Conservation (phyloP, 1,139 yeast species). For the Geotrichum phurueaensis region DNA sequence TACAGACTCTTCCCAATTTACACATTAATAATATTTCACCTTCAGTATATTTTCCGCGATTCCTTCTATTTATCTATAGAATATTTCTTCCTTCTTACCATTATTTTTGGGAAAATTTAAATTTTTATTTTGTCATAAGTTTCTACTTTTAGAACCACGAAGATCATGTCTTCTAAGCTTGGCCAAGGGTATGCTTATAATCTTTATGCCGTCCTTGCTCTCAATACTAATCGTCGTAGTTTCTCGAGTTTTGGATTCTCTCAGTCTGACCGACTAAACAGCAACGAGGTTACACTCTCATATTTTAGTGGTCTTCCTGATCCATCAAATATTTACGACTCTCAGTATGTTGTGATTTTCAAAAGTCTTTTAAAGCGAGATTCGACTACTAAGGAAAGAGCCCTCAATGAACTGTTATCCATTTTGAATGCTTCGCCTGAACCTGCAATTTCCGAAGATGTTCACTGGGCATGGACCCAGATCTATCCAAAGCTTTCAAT, state of each 20-base stretch:
- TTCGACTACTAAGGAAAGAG: constrained; percentile 76
- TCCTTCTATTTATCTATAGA: not conserved
- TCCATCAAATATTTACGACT: constrained; percentile 48
- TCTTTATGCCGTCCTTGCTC: not conserved
- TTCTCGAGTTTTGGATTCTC: constrained; percentile 12
- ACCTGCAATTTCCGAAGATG: constrained; percentile 39
- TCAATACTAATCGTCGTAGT: not conserved
- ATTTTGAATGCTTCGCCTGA: constrained; percentile 24
- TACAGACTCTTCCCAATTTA: not conserved
- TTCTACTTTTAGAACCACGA: not conserved
- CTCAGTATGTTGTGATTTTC: constrained; percentile 60
- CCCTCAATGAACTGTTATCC: constrained; percentile 50
- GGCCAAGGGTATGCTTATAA: constrained; percentile 10
- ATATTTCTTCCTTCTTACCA: not conserved
- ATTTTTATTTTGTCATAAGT: too few species aligned
- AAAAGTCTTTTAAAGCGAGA: constrained; percentile 74
- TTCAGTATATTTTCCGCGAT: not conserved
- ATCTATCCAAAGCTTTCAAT: constrained; percentile 71
- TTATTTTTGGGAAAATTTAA: not conserved
- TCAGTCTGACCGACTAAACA: constrained; percentile 28
- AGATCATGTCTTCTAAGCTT: not conserved
- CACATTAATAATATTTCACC: not conserved
- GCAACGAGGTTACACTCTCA: constrained; percentile 64
- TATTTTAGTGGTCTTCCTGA: constrained; percentile 79
- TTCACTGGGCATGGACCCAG: constrained; percentile 69